These are phyloP conservation scores for Oryza australiensis DNA, from an alignment of 176 grass and related monocot species.

Conservation along the genomic window DNA sequence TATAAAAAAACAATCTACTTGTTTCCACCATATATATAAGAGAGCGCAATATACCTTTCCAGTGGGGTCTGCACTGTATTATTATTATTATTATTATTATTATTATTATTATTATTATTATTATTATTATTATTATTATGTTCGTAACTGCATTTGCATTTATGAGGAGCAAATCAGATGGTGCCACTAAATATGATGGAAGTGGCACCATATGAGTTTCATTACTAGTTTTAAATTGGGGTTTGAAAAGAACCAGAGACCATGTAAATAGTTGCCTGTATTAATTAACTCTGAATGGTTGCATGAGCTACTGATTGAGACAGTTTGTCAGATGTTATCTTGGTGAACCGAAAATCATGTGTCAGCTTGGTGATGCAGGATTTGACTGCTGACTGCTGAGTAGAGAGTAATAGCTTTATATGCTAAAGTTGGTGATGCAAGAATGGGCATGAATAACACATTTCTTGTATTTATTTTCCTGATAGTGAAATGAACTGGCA, in stretches of 20 bases:
- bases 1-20: not conserved
- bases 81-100: not conserved
- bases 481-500: not conserved
- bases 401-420: not conserved
- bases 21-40: not conserved
- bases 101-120: not conserved
- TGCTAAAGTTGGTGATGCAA: not conserved
- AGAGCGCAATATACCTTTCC: not conserved
- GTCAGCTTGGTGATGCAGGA: not conserved
- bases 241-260: not conserved
- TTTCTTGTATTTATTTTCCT: not conserved
- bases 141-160: not conserved
- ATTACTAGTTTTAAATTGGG: not conserved
- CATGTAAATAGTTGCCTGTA: not conserved
- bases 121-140: not conserved
- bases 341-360: not conserved
- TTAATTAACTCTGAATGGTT: not conserved
- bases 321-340: not conserved
- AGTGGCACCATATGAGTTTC: not conserved
- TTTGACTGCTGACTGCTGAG: not conserved
- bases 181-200: not conserved
- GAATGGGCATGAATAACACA: not conserved
- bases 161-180: not conserved
- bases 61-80: not conserved
- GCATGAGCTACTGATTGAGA: not conserved